These are phyloP conservation scores for Striga hermonthica DNA, from an alignment of 305 asterid species.

Conservation along the genomic window DNA sequence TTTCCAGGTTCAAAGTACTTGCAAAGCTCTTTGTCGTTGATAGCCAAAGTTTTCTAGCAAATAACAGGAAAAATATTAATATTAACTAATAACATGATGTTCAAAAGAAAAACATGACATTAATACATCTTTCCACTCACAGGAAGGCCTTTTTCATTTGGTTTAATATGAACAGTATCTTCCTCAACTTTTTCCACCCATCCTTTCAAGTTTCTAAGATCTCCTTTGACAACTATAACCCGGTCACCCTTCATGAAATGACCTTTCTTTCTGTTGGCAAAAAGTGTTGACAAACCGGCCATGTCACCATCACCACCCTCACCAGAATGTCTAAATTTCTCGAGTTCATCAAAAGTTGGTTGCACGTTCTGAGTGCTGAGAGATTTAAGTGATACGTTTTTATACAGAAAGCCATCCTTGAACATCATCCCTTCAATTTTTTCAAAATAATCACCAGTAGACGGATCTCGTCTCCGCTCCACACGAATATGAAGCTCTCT, in stretches of 20 bases:
- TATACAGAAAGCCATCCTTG: conserved; percentile 83
- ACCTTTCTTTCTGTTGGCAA: conserved; percentile 83
- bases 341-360: conserved; percentile 92
- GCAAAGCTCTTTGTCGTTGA: conserved; percentile 77
- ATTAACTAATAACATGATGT: conserved; percentile 16
- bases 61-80: conserved; percentile 23
- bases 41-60: conserved; percentile 65
- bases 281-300: conserved; percentile 71
- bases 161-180: conserved; percentile 85
- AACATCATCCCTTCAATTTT: conserved; percentile 48
- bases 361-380: conserved; percentile 72
- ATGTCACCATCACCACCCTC: conserved; percentile 81
- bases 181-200: conserved; percentile 94
- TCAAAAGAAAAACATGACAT: neutral
- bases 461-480: conserved; percentile 9
- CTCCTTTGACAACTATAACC: conserved; percentile 84
- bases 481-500: conserved; percentile 66
- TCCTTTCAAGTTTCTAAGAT: conserved; percentile 81
- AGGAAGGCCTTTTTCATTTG: conserved; percentile 71
- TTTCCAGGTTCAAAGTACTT: conserved; percentile 91
- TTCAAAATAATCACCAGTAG: conserved; percentile 12
- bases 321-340: conserved; percentile 79
- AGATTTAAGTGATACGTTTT: conserved; percentile 72
- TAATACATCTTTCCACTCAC: conserved; percentile 37
- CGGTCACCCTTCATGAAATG: conserved; percentile 93